Percentiles rank a stretch among this genome's conserved stretches.
phyloP scores from a whole-genome alignment of 1,139 yeast genomes.

The Pneumocystis wakefieldiae region DNA sequence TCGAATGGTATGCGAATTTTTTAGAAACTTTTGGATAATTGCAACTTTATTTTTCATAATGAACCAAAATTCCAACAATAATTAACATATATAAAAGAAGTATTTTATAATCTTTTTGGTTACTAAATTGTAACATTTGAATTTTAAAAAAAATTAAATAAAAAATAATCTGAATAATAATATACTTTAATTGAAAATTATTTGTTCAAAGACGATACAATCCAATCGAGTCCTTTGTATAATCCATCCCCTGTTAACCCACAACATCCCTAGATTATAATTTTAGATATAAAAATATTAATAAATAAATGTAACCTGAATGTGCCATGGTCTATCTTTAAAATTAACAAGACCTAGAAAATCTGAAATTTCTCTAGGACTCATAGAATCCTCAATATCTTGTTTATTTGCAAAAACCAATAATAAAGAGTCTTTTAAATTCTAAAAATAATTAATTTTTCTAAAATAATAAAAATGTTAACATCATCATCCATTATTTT shows the following conservation, averaged over 20 bases:
- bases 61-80: neutral
- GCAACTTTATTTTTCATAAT: no score
- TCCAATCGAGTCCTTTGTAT: constrained; percentile 90
- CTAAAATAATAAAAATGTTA: neutral
- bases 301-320: constrained; percentile 48
- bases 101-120: neutral
- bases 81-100: neutral
- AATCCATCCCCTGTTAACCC: constrained; percentile 84
- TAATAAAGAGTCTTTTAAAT: constrained; percentile 76
- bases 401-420: constrained; percentile 86
- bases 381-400: constrained; percentile 92
- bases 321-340: constrained; percentile 91
- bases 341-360: constrained; percentile 82
- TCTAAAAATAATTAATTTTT: constrained; percentile 20
- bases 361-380: constrained; percentile 88
- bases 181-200: neutral
- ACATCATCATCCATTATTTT: constrained; percentile 87
- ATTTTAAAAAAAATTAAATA: neutral
- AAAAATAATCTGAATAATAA: neutral
- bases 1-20: neutral
- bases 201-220: constrained; percentile 29
- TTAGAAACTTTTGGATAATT: neutral
- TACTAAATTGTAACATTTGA: neutral
- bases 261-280: constrained; percentile 27
- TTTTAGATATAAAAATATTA: neutral